phyloP scores from a whole-genome alignment of 352 stramenopile species.

The Discostella stelligera region DNA sequence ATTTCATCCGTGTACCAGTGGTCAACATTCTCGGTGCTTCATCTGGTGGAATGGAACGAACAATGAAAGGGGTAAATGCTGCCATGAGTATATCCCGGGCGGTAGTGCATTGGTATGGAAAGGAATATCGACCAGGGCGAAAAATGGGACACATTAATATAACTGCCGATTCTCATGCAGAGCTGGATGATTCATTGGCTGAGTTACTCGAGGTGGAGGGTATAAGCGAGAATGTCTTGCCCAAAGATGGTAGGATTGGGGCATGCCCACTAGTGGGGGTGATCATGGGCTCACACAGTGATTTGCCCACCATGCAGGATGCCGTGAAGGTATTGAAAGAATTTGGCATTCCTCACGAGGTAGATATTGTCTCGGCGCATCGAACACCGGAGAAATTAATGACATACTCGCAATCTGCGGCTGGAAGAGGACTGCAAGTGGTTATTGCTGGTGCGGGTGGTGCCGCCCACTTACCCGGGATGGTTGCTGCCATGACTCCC shows the following conservation, averaged over 20 bases:
- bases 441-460: slow-evolving; percentile 93
- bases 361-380: slow-evolving; percentile 98
- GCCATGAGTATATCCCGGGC: slow-evolving; percentile 81
- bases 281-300: slow-evolving; percentile 91
- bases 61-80: slow-evolving; percentile 71
- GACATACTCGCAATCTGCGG: slow-evolving; percentile 90
- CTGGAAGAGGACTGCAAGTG: slow-evolving; percentile 88
- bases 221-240: slow-evolving; percentile 64
- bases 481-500: slow-evolving; percentile 87
- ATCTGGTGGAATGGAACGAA: slow-evolving; percentile 76
- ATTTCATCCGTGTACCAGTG: slow-evolving; percentile 58
- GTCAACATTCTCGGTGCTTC: slow-evolving; percentile 82
- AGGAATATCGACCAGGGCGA: slow-evolving; percentile 88
- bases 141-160: slow-evolving; percentile 98
- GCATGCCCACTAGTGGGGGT: slow-evolving; percentile 79
- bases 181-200: slow-evolving; percentile 78
- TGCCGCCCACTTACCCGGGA: slow-evolving; percentile 95
- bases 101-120: slow-evolving; percentile 96
- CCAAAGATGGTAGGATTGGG: slow-evolving; percentile 43
- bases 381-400: slow-evolving; percentile 95
- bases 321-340: slow-evolving; percentile 87
- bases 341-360: slow-evolving; percentile 94
- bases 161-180: slow-evolving; percentile 85
- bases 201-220: slow-evolving; percentile 65
- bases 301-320: slow-evolving; percentile 96